Conservation (phyloP, 176 grass and related monocot species). For the barley (Hordeum vulgare) region MorexV3_pseudomolecules_assembly NC_058520.1:102779170-102779669, state of each 20-base stretch:
- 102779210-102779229: constrained; percentile 30
- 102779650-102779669: constrained; percentile 66
- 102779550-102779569: constrained; percentile 63
- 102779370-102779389: constrained; percentile 88
- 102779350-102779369: constrained; percentile 26
- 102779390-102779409: constrained; percentile 44
- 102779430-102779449: constrained; percentile 52
- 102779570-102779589: constrained; percentile 49
- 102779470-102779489: constrained; percentile 55
- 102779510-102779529: constrained; percentile 73
- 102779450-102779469: constrained; percentile 79
- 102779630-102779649: constrained; percentile 65
- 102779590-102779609: constrained; percentile 89
- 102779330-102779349: constrained; percentile 31
- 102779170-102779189: constrained; percentile 47
- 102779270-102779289: constrained; percentile 19
- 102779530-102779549: constrained; percentile 56
- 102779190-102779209: constrained; percentile 44
- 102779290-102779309: constrained; percentile 75
- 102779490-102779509: constrained; percentile 47
- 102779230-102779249: constrained; percentile 78
- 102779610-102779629: constrained; percentile 63
- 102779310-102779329: constrained; percentile 68
- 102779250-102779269: constrained; percentile 41
- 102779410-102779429: constrained; percentile 35